phyloP scores from a whole-genome alignment of 2,329 filamentous ascomycete genomes.

The Berkeleyomyces basicola region DNA sequence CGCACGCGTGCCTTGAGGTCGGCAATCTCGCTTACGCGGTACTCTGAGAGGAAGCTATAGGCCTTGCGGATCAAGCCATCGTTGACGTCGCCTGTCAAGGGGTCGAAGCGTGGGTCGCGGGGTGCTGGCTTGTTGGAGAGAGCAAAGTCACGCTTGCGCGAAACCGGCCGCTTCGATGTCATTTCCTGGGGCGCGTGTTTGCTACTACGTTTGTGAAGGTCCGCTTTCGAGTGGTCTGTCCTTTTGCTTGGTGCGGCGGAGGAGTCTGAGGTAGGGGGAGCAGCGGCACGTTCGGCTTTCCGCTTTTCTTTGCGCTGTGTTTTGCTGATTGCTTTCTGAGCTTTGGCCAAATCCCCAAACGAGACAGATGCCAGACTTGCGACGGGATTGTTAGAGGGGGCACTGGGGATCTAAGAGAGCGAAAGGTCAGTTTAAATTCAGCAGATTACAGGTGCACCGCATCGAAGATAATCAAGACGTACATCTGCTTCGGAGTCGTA shows the following conservation, averaged over 20 bases:
- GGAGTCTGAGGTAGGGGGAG: conserved; percentile 14
- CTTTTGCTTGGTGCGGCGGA: conserved; percentile 21
- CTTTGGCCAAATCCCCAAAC: conserved; percentile 80
- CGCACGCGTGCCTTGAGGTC: conserved; percentile 53
- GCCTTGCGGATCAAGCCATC: conserved; percentile 47
- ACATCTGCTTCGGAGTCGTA: conserved; percentile 13
- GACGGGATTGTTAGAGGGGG: not conserved
- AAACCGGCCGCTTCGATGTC: conserved; percentile 69
- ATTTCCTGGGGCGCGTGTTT: conserved; percentile 83
- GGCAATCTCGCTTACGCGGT: conserved; percentile 68
- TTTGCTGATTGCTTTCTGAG: conserved; percentile 48
- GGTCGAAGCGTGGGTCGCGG: conserved; percentile 82
- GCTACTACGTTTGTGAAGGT: conserved; percentile 18
- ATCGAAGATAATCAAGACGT: not conserved
- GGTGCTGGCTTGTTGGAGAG: conserved; percentile 36
- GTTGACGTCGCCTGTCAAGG: conserved; percentile 35
- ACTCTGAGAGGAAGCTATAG: conserved; percentile 78
- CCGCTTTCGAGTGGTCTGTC: conserved; percentile 21
- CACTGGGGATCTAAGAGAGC: not conserved
- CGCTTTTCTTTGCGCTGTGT: conserved; percentile 18
- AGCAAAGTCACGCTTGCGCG: conserved; percentile 54
- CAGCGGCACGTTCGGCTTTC: conserved; percentile 13
- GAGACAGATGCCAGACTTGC: conserved; percentile 44
- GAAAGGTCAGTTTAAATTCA: not conserved
- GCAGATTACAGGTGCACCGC: not conserved